These are phyloP conservation scores for Lentinula aciculospora DNA, from an alignment of 768 basidiomycete species.

Conservation along the genomic window DNA sequence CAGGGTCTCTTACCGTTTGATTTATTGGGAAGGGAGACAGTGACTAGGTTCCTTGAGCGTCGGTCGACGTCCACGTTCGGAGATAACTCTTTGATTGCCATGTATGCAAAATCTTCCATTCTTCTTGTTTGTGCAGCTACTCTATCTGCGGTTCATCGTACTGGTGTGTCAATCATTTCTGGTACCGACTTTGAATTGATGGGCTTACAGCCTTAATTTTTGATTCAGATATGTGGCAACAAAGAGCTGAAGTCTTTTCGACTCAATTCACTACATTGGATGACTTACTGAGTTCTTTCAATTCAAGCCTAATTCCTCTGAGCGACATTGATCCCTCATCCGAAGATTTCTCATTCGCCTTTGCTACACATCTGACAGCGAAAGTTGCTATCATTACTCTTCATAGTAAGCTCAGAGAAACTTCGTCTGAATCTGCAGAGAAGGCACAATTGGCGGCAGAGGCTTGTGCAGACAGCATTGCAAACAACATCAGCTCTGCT, in stretches of 20 bases:
- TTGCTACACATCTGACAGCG: conserved; percentile 22
- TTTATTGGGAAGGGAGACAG: conserved; percentile 11
- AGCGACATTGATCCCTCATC: conserved; percentile 7
- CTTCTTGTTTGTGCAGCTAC: not conserved
- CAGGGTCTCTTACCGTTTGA: conserved; percentile 15
- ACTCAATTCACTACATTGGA: conserved; percentile 18
- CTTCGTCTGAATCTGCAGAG: not conserved
- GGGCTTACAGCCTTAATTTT: not conserved
- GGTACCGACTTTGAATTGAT: not conserved
- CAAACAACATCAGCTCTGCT: not conserved
- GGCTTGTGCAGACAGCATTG: not conserved
- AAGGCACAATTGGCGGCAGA: not conserved
- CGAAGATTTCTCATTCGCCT: conserved; percentile 9
- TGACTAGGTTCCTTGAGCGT: not conserved
- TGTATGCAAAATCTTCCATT: conserved; percentile 1
- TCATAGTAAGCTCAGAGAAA: conserved; percentile 9
- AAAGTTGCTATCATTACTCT: conserved; percentile 20
- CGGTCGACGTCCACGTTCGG: not conserved
- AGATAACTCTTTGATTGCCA: not conserved
- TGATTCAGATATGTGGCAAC: not conserved
- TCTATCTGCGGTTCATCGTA: not conserved
- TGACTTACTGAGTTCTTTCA: conserved; percentile 17
- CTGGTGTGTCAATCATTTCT: not conserved
- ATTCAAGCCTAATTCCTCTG: not conserved
- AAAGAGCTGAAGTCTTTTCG: not conserved